Evolutionary conservation across 371 early-diverging fungal species (phyloP).

Genomic region (Syncephalastrum sp.): DNA sequence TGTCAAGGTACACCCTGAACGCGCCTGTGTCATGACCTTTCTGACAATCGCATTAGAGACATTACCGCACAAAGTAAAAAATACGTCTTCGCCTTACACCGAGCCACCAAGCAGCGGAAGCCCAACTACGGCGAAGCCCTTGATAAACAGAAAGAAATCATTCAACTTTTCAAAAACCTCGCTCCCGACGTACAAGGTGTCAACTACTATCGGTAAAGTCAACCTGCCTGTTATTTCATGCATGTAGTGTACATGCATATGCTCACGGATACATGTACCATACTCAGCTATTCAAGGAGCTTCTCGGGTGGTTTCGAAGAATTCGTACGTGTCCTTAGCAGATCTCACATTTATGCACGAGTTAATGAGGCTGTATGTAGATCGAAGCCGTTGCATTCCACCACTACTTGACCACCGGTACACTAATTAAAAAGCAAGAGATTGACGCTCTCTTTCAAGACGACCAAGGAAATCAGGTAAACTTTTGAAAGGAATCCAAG

Average conservation of each 20-base stretch:
- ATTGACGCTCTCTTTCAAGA: slow-evolving; percentile 47
- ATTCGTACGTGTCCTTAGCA: slow-evolving; percentile 32
- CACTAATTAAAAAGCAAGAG: slow-evolving; percentile 43
- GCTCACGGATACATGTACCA: too few species aligned
- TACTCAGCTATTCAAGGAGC: slow-evolving; percentile 43
- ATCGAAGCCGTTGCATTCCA: slow-evolving; percentile 66
- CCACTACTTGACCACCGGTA: slow-evolving; percentile 46
- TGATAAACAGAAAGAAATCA: slow-evolving; percentile 46
- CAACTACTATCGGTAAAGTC: slow-evolving; percentile 41
- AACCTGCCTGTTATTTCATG: not conserved
- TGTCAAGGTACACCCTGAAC: slow-evolving; percentile 39
- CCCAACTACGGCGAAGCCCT: slow-evolving; percentile 38
- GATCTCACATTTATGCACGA: not conserved
- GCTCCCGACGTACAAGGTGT: slow-evolving; percentile 50
- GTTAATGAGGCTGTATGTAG: slow-evolving; percentile 15
- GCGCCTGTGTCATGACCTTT: not conserved
- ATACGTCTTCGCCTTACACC: slow-evolving; percentile 64
- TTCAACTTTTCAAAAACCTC: slow-evolving; percentile 47
- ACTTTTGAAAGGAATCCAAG: not conserved
- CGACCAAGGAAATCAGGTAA: slow-evolving; percentile 28
- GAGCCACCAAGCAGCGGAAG: slow-evolving; percentile 24
- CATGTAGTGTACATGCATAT: too few species aligned
- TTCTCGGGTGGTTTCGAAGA: slow-evolving; percentile 55
- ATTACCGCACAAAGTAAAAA: slow-evolving; percentile 65
- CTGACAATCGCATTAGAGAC: slow-evolving; percentile 37